phyloP scores from a whole-genome alignment of 2,329 filamentous ascomycete genomes.

The Apiospora arundinis region DNA sequence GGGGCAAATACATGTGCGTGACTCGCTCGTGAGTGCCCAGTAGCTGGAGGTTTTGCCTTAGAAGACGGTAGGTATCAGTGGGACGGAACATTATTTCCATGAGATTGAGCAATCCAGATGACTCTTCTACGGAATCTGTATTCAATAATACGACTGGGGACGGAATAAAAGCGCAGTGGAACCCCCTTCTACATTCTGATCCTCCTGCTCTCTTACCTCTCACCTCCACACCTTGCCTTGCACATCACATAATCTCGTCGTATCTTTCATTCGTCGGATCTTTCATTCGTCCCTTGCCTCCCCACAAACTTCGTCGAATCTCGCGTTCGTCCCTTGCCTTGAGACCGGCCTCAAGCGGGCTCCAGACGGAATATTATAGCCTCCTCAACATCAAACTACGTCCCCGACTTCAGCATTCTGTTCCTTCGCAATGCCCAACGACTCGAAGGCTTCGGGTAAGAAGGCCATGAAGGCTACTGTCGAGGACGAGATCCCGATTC shows the following conservation, averaged over 20 bases:
- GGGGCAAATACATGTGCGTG: not conserved
- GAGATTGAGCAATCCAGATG: not conserved
- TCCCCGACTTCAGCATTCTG: not conserved
- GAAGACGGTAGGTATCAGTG: not conserved
- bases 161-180: not conserved
- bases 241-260: not conserved
- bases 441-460: slow-evolving; percentile 7
- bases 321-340: not conserved
- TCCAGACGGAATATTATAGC: not conserved
- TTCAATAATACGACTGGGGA: not conserved
- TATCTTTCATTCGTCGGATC: not conserved
- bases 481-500: slow-evolving; percentile 20
- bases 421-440: not conserved
- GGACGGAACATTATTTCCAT: not conserved
- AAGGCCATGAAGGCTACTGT: slow-evolving; percentile 24
- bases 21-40: not conserved
- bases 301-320: not conserved
- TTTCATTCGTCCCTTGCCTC: not conserved
- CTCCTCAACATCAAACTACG: not conserved
- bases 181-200: not conserved
- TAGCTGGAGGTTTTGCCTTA: not conserved
- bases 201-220: not conserved
- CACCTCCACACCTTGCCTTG: not conserved
- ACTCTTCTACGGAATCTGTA: not conserved
- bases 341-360: too few species aligned